These are phyloP conservation scores for Ustilago bromivora DNA, from an alignment of 1,284 basidiomycete genomes.

Conservation along the genomic window DNA sequence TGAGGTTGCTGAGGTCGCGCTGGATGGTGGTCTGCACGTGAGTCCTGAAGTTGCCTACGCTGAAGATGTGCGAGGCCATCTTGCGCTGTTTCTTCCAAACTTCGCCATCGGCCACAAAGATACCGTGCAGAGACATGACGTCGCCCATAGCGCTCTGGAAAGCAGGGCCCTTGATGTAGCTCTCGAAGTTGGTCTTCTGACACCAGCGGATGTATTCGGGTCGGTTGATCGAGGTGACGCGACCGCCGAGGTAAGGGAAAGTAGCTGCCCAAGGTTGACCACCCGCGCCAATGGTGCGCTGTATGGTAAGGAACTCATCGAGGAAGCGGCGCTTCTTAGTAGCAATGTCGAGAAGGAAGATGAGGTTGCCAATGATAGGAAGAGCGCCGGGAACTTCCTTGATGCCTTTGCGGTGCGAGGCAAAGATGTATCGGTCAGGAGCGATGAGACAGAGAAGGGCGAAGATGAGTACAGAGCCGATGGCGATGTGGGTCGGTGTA, in stretches of 20 bases:
- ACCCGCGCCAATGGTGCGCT: slow-evolving; percentile 25
- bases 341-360: slow-evolving; percentile 44
- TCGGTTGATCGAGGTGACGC: slow-evolving; percentile 45
- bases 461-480: slow-evolving; percentile 30
- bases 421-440: slow-evolving; percentile 46
- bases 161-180: slow-evolving; percentile 46
- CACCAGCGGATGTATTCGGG: slow-evolving; percentile 56
- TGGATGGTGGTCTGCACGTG: slow-evolving; percentile 53
- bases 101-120: slow-evolving; percentile 63
- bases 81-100: slow-evolving; percentile 63
- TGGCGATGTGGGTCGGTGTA: slow-evolving; percentile 31
- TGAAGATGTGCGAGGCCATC: slow-evolving; percentile 59
- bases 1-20: slow-evolving; percentile 28
- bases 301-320: slow-evolving; percentile 41
- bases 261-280: slow-evolving; percentile 37
- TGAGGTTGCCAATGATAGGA: slow-evolving; percentile 45
- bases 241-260: slow-evolving; percentile 35
- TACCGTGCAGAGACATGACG: slow-evolving; percentile 52
- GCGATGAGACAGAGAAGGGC: slow-evolving; percentile 47
- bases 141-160: slow-evolving; percentile 48
- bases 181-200: slow-evolving; percentile 60
- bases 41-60: slow-evolving; percentile 55
- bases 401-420: slow-evolving; percentile 46
- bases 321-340: slow-evolving; percentile 42
- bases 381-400: slow-evolving; percentile 35